A percentile compares a stretch with the other conserved stretches of the same genome.
Conservation (phyloP, 1,139 yeast genomes). For the Blastobotrys serpentis region DNA sequence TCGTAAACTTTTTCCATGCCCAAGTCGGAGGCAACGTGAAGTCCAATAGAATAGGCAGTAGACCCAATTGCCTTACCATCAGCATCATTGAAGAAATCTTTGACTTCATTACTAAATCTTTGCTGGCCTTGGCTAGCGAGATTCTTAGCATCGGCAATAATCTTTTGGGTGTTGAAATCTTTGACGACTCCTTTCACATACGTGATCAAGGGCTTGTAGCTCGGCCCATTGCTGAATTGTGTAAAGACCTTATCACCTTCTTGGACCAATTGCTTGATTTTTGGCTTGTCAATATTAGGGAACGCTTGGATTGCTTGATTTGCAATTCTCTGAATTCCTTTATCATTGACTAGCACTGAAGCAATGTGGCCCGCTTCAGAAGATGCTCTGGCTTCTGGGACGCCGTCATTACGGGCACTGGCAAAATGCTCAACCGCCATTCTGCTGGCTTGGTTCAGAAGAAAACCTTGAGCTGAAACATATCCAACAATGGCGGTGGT, state of each 20-base stretch:
- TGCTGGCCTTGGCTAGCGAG: slow-evolving; percentile 13
- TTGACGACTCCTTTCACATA: slow-evolving; percentile 26
- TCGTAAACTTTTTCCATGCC: slow-evolving; percentile 11
- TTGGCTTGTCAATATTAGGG: slow-evolving; percentile 14
- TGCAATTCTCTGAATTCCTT: slow-evolving; percentile 25
- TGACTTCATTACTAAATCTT: slow-evolving; percentile 10
- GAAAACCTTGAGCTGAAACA: slow-evolving; percentile 1
- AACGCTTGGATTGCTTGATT: slow-evolving; percentile 21
- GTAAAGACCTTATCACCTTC: slow-evolving; percentile 26
- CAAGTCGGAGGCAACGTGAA: slow-evolving; percentile 28
- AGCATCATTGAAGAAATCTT: slow-evolving; percentile 25
- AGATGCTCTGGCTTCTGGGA: slow-evolving; percentile 27
- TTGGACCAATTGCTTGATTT: slow-evolving; percentile 18
- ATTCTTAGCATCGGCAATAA: slow-evolving; percentile 13
- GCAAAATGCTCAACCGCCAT: slow-evolving; percentile 6
- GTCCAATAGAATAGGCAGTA: slow-evolving; percentile 24
- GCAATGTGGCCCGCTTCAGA: slow-evolving; percentile 29
- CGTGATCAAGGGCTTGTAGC: slow-evolving; percentile 26
- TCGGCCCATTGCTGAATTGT: slow-evolving; percentile 26
- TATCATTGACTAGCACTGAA: slow-evolving; percentile 23
- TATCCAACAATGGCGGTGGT: background rate
- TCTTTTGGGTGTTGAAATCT: slow-evolving; percentile 27
- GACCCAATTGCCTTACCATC: slow-evolving; percentile 23
- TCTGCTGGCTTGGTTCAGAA: slow-evolving; percentile 3
- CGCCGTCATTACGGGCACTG: slow-evolving; percentile 12